These are phyloP conservation scores for Vinca minor DNA, from an alignment of 257 asterid genomes.

Conservation along the genomic window DNA sequence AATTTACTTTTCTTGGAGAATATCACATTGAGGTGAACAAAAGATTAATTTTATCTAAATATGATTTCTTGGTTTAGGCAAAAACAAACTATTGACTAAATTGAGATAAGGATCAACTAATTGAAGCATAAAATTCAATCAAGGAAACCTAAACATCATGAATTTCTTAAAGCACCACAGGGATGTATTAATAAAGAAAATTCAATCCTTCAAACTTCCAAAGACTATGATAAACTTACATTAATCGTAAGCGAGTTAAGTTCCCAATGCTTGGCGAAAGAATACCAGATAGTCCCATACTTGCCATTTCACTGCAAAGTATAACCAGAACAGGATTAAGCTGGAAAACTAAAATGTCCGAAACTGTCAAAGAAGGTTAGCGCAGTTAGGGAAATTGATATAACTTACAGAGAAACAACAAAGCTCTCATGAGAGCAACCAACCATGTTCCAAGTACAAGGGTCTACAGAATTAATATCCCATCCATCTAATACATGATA, in stretches of 20 bases:
- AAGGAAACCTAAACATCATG: background rate
- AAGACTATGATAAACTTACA: constrained; percentile 39
- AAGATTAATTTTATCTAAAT: background rate
- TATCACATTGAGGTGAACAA: background rate
- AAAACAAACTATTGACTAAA: background rate
- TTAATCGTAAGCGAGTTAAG: constrained; percentile 60
- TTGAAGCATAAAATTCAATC: background rate
- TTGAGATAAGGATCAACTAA: background rate
- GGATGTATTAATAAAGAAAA: background rate
- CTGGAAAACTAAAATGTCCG: background rate
- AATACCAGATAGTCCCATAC: constrained; percentile 66
- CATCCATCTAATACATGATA: constrained; percentile 76
- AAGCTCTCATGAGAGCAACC: constrained; percentile 71
- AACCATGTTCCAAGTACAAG: constrained; percentile 98
- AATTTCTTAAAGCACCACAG: background rate
- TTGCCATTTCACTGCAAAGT: constrained; percentile 66
- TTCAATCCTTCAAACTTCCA: background rate
- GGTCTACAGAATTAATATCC: constrained; percentile 96
- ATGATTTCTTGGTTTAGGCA: background rate
- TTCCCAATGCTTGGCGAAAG: constrained; percentile 80
- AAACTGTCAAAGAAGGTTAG: no score
- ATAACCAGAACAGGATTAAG: constrained; percentile 3
- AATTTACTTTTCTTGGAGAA: background rate
- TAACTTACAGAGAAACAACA: constrained; percentile 75
- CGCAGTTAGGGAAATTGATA: no score